Evolutionary conservation across 129 eudicot species (phyloP).

Genomic region (Artemisia argyi): DNA sequence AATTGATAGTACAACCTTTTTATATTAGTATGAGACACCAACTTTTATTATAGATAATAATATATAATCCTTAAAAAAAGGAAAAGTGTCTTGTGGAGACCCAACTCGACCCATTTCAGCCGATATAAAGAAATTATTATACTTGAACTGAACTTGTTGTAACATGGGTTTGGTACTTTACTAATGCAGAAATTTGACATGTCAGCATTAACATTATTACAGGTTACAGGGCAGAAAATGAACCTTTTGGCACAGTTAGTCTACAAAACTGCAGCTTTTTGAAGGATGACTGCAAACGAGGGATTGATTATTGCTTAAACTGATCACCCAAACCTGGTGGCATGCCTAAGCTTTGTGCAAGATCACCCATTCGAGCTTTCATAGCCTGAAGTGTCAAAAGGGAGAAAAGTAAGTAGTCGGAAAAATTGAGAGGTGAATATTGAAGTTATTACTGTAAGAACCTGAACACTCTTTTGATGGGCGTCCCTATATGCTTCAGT

Average conservation of each 20-base stretch:
- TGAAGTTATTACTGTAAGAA: conserved; percentile 8
- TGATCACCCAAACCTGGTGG: conserved; percentile 80
- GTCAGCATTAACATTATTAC: neutral
- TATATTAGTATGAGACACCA: no score
- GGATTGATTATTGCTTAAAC: conserved; percentile 47
- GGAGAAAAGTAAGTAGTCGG: neutral
- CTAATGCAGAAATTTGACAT: no score
- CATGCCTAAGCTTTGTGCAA: conserved; percentile 95
- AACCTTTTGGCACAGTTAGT: conserved; percentile 31
- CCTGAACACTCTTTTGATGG: conserved; percentile 83
- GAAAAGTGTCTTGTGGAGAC: no score
- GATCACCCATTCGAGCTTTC: conserved; percentile 96
- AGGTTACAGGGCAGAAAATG: conserved; percentile 8
- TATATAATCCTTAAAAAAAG: no score
- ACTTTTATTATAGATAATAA: no score
- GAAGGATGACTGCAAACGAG: conserved; percentile 19
- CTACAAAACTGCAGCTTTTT: conserved; percentile 45
- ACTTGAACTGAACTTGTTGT: no score
- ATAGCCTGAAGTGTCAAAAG: conserved; percentile 51
- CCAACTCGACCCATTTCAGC: no score
- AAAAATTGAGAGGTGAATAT: neutral
- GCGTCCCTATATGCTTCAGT: conserved; percentile 93
- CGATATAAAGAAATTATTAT: no score
- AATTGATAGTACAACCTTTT: no score
- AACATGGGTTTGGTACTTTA: no score